Percentiles rank a stretch among this genome's conserved stretches.
Conservation (phyloP, 306 rosid species). For the Malus sieversii region DNA sequence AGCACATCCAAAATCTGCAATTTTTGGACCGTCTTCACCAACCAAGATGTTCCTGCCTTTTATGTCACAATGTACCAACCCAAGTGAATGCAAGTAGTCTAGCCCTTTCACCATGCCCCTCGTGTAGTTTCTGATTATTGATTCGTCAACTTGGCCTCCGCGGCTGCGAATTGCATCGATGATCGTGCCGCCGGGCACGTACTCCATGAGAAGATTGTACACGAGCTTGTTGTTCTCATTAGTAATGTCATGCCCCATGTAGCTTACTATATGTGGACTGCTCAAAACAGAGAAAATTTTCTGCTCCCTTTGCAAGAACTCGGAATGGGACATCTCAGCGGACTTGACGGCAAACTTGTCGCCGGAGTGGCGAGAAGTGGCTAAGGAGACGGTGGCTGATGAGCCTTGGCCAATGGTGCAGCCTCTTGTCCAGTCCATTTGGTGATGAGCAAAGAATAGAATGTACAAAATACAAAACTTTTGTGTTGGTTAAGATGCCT, state of each 20-base stretch:
- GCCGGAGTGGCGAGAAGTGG: conserved; percentile 26
- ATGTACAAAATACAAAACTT: background rate
- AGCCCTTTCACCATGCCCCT: conserved; percentile 46
- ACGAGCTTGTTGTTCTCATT: conserved; percentile 37
- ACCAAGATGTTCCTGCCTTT: conserved; percentile 68
- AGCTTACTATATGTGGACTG: conserved; percentile 50
- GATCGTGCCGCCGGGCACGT: conserved; percentile 45
- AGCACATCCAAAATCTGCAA: conserved; percentile 86
- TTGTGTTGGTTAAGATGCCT: background rate
- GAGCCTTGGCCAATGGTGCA: conserved; percentile 69
- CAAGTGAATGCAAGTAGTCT: conserved; percentile 57
- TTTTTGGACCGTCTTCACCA: conserved; percentile 48
- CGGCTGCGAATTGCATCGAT: conserved; percentile 21
- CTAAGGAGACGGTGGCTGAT: conserved; percentile 65
- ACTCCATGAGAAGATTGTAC: conserved; percentile 80
- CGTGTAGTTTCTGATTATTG: conserved; percentile 30
- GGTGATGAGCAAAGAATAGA: conserved; percentile 4
- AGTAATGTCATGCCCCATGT: conserved; percentile 55
- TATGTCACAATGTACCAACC: conserved; percentile 84
- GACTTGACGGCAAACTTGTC: conserved; percentile 65
- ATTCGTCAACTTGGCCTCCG: conserved; percentile 35
- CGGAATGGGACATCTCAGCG: conserved; percentile 38
- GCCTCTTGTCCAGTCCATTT: conserved; percentile 79
- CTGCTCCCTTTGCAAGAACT: conserved; percentile 51
- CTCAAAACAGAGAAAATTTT: conserved; percentile 47